Evolutionary conservation across 2,329 filamentous ascomycete genomes (phyloP).

Genomic region (Aspergillus sclerotialis): DNA sequence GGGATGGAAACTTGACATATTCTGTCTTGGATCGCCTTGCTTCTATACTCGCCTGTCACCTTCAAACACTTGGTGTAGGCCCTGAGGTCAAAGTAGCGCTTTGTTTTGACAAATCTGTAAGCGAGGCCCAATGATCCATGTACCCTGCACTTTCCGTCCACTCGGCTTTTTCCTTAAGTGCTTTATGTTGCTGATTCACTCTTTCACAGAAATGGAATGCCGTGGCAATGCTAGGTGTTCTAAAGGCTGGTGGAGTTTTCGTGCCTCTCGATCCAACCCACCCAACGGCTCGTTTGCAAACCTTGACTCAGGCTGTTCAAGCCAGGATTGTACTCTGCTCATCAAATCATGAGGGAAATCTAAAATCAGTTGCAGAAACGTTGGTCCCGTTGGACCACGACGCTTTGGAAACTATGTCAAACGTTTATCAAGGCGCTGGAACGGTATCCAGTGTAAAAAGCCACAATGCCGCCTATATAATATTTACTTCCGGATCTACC

Average conservation of each 20-base stretch:
- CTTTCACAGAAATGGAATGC: conserved; percentile 33
- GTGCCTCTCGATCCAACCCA: conserved; percentile 35
- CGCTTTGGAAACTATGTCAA: conserved; percentile 16
- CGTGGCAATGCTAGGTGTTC: conserved; percentile 34
- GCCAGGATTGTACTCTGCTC: conserved; percentile 29
- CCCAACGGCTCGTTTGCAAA: conserved; percentile 30
- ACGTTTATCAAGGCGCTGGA: conserved; percentile 6
- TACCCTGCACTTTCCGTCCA: neutral
- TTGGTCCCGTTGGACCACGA: conserved; percentile 23
- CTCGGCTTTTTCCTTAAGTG: neutral
- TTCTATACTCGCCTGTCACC: conserved; percentile 28
- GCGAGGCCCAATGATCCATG: no score
- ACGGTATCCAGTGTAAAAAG: conserved; percentile 20
- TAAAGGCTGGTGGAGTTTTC: conserved; percentile 38
- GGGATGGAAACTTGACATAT: conserved; percentile 35
- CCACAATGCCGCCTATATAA: conserved; percentile 44
- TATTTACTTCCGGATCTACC: conserved; percentile 54
- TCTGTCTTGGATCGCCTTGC: conserved; percentile 30
- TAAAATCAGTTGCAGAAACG: conserved; percentile 16
- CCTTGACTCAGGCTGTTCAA: conserved; percentile 25
- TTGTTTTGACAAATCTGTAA: conserved; percentile 38
- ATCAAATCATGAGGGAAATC: conserved; percentile 12
- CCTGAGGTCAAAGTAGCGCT: conserved; percentile 30
- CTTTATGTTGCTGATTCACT: neutral
- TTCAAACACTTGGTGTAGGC: conserved; percentile 34